These are phyloP conservation scores for Calonectria montana DNA, from an alignment of 2,329 filamentous ascomycete species.

Conservation along the genomic window DNA sequence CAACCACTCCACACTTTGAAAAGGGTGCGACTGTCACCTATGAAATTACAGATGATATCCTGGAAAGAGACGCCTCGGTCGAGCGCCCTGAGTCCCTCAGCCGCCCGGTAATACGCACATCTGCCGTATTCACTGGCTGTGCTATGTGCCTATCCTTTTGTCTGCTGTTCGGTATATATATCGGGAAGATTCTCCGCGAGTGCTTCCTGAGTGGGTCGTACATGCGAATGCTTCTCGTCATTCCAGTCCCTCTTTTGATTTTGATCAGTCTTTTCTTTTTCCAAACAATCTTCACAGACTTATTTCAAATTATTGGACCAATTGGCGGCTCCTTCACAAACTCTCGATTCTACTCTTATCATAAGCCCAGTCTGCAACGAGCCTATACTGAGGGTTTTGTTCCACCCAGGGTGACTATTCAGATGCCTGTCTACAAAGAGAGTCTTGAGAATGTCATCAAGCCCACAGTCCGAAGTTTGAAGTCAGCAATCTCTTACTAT, in stretches of 20 bases:
- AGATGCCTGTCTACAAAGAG: constrained; percentile 19
- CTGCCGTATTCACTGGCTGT: constrained; percentile 48
- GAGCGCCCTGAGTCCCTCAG: constrained; percentile 10
- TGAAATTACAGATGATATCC: constrained; percentile 3
- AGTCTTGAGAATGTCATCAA: constrained; percentile 10
- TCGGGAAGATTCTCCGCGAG: constrained; percentile 52
- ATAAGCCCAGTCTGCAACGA: constrained; percentile 48
- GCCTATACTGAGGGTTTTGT: constrained; percentile 47
- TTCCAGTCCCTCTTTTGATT: constrained; percentile 51
- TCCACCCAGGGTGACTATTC: constrained; percentile 30
- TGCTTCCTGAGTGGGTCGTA: constrained; percentile 52
- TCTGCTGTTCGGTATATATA: constrained; percentile 51
- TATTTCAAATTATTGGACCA: constrained; percentile 62
- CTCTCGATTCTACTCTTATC: constrained; percentile 57
- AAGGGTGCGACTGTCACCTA: neutral
- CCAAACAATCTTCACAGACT: constrained; percentile 51
- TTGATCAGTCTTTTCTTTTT: constrained; percentile 55
- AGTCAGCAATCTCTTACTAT: constrained; percentile 15
- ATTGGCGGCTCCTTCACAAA: constrained; percentile 56
- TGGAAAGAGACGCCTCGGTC: constrained; percentile 7
- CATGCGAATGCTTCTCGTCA: constrained; percentile 51
- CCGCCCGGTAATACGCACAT: neutral
- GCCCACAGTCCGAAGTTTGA: constrained; percentile 7
- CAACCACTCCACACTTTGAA: constrained; percentile 1
- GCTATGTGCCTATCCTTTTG: constrained; percentile 51